Conservation (phyloP, 306 rosid species). For the Fragaria ananassa region DNA sequence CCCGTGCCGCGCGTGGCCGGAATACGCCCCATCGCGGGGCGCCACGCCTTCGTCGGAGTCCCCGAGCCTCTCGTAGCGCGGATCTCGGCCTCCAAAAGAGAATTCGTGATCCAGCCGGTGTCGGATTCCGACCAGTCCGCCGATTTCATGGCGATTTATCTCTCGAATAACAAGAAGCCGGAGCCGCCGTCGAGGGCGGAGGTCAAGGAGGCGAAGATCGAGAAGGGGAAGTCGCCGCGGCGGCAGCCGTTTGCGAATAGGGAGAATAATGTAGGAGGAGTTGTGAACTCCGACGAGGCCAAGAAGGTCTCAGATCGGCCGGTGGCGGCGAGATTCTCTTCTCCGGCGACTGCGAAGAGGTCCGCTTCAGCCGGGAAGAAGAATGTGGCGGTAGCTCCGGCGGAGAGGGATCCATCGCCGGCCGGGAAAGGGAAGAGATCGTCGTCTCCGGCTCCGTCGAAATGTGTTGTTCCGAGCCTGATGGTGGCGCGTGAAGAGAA, state of each 20-base stretch:
- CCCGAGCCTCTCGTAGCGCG: constrained; percentile 74
- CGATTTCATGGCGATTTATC: constrained; percentile 60
- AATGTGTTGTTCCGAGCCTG: constrained; percentile 85
- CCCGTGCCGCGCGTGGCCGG: constrained; percentile 65
- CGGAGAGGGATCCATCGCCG: constrained; percentile 81
- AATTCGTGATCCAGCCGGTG: constrained; percentile 73
- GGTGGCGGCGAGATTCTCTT: constrained; percentile 53
- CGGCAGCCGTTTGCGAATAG: constrained; percentile 61
- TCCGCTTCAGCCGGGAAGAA: constrained; percentile 54
- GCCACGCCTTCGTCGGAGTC: constrained; percentile 66
- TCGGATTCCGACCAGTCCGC: constrained; percentile 57
- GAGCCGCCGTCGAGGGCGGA: constrained; percentile 26
- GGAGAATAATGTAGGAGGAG: constrained; percentile 44
- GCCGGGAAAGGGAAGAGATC: constrained; percentile 74
- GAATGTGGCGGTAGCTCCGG: constrained; percentile 4
- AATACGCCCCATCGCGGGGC: constrained; percentile 76
- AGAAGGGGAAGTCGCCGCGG: constrained; percentile 38
- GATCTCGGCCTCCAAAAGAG: constrained; percentile 47
- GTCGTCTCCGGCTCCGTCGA: constrained; percentile 86
- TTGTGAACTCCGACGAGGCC: constrained; percentile 19
- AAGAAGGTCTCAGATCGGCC: constrained; percentile 40
- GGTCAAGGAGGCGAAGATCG: constrained; percentile 19
- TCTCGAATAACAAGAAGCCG: constrained; percentile 38
- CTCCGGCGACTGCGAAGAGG: constrained; percentile 76
- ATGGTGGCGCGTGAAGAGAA: constrained; percentile 71